phyloP scores from a whole-genome alignment of 2,329 filamentous ascomycete species.

The Parastagonospora avenae region DNA sequence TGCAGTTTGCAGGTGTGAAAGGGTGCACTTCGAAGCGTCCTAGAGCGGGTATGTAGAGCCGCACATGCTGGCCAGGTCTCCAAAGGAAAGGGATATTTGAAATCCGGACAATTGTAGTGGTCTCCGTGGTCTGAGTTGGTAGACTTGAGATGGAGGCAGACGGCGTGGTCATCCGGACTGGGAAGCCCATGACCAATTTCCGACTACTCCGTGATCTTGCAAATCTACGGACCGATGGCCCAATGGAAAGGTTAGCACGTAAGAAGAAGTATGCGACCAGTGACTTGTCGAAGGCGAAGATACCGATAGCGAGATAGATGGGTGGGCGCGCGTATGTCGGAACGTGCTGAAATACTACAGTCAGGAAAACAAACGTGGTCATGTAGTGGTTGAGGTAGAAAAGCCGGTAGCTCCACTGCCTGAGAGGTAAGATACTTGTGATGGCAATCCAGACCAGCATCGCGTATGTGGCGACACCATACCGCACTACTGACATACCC shows the following conservation, averaged over 20 bases:
- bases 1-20: slow-evolving; percentile 38
- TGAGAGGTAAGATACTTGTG: slow-evolving; percentile 26
- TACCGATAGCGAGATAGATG: slow-evolving; percentile 22
- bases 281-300: slow-evolving; percentile 24
- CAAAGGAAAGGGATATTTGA: slow-evolving; percentile 29
- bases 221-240: slow-evolving; percentile 9
- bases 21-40: slow-evolving; percentile 33
- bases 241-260: slow-evolving; percentile 24
- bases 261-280: slow-evolving; percentile 11
- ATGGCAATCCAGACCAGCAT: slow-evolving; percentile 30
- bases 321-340: slow-evolving; percentile 27
- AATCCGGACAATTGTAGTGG: slow-evolving; percentile 27
- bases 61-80: slow-evolving; percentile 38
- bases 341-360: slow-evolving; percentile 28
- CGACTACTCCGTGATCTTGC: slow-evolving; percentile 11
- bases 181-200: slow-evolving; percentile 24
- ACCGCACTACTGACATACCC: slow-evolving; percentile 26
- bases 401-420: slow-evolving; percentile 27
- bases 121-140: slow-evolving; percentile 9
- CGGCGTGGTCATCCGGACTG: slow-evolving; percentile 29
- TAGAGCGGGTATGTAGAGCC: slow-evolving; percentile 31
- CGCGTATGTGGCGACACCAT: slow-evolving; percentile 30
- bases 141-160: slow-evolving; percentile 7
- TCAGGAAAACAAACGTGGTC: slow-evolving; percentile 26
- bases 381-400: slow-evolving; percentile 38